Conservation (phyloP, 2,329 filamentous ascomycete genomes). For the Epichloe uncinata region DNA sequence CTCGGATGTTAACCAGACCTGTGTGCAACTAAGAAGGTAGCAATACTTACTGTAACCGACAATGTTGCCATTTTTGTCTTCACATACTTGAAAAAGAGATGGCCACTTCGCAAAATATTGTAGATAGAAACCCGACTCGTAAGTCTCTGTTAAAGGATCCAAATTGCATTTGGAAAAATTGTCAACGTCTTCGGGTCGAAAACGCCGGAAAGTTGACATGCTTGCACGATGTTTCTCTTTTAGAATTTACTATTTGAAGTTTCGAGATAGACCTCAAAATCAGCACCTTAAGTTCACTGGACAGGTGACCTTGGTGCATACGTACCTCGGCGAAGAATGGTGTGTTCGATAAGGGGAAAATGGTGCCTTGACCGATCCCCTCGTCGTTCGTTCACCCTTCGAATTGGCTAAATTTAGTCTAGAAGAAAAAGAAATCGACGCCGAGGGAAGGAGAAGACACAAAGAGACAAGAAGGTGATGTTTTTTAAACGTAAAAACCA, state of each 20-base stretch:
- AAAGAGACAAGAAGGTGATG: not conserved
- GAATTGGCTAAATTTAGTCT: not conserved
- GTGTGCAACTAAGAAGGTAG: not conserved
- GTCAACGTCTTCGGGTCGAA: slow-evolving; percentile 73
- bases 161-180: slow-evolving; percentile 90
- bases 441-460: not conserved
- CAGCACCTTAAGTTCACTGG: not conserved
- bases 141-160: slow-evolving; percentile 94
- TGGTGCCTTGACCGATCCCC: not conserved
- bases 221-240: not conserved
- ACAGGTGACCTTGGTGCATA: not conserved
- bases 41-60: slow-evolving; percentile 71
- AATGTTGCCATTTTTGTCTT: slow-evolving; percentile 75
- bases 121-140: slow-evolving; percentile 89
- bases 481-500: not conserved
- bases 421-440: not conserved
- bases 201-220: slow-evolving; percentile 79
- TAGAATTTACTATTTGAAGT: not conserved
- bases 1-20: slow-evolving; percentile 13
- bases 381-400: not conserved
- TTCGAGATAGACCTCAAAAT: not conserved
- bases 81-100: slow-evolving; percentile 81
- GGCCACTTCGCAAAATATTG: slow-evolving; percentile 96
- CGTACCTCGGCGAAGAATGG: not conserved
- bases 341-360: not conserved